Evolutionary conservation across 495 filamentous ascomycete genomes (phyloP).

Genomic region (Penicillium lagena): DNA sequence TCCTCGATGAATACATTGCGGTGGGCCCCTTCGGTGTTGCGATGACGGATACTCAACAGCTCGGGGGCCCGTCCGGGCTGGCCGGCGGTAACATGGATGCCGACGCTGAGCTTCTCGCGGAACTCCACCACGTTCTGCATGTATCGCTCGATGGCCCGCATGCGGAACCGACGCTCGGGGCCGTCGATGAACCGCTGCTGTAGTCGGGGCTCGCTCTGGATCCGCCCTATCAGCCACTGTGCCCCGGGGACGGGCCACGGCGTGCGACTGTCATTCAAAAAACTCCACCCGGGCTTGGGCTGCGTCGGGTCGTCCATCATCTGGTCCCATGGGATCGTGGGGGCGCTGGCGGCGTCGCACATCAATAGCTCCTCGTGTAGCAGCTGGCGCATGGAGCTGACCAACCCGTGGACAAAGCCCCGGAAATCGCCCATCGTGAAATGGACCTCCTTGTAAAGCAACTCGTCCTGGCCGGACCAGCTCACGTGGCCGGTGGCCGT

Average conservation of each 20-base stretch:
- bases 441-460: constrained; percentile 2
- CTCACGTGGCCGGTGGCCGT: not conserved
- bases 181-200: not conserved
- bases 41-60: constrained; percentile 16
- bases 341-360: not conserved
- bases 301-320: constrained; percentile 1
- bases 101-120: constrained; percentile 14
- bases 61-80: constrained; percentile 18
- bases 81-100: constrained; percentile 16
- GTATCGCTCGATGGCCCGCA: not conserved
- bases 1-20: constrained; percentile 13
- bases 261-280: constrained; percentile 3
- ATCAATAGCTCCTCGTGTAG: not conserved
- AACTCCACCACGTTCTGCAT: constrained; percentile 3
- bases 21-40: constrained; percentile 5
- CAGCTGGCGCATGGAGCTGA: not conserved
- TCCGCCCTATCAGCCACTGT: constrained; percentile 1
- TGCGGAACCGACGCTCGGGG: not conserved
- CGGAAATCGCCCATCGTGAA: constrained; percentile 9
- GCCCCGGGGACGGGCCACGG: not conserved
- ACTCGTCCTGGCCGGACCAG: constrained; percentile 2
- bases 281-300: constrained; percentile 8
- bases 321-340: constrained; percentile 2
- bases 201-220: not conserved
- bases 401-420: constrained; percentile 2